Evolutionary conservation across 805 yeast genomes (phyloP).

Genomic region (Yarrowia alimentaria): DNA sequence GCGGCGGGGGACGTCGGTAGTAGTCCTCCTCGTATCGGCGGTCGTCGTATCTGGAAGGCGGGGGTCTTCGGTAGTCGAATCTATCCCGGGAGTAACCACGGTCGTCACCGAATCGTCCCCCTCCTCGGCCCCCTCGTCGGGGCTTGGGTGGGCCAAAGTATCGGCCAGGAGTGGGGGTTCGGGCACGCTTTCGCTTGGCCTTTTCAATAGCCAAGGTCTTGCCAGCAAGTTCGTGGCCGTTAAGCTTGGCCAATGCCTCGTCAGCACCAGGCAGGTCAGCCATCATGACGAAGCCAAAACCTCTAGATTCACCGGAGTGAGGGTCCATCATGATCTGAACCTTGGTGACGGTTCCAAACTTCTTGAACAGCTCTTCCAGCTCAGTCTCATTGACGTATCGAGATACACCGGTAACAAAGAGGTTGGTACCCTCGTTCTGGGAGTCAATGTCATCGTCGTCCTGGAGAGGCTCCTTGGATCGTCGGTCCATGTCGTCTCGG

Average conservation of each 20-base stretch:
- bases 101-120: conserved; percentile 31
- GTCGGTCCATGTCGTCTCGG: conserved; percentile 9
- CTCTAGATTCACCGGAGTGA: conserved; percentile 46
- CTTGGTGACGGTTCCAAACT: conserved; percentile 37
- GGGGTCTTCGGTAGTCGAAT: conserved; percentile 32
- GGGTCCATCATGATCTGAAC: conserved; percentile 49
- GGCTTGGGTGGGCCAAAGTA: conserved; percentile 40
- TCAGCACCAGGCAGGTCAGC: conserved; percentile 45
- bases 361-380: conserved; percentile 36
- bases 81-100: conserved; percentile 32
- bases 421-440: conserved; percentile 39
- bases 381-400: conserved; percentile 36
- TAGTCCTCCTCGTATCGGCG: conserved; percentile 35
- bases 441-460: conserved; percentile 35
- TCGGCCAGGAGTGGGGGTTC: conserved; percentile 43
- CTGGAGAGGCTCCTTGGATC: conserved; percentile 16
- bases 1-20: conserved; percentile 32
- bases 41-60: conserved; percentile 30
- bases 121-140: conserved; percentile 32
- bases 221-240: conserved; percentile 45
- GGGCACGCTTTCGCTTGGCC: conserved; percentile 44
- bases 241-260: conserved; percentile 47
- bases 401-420: conserved; percentile 41
- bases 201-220: conserved; percentile 47
- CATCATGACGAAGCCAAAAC: conserved; percentile 54